These are phyloP conservation scores for Marvania coccoides DNA, from an alignment of 139 green algal genomes.

Conservation along the genomic window DNA sequence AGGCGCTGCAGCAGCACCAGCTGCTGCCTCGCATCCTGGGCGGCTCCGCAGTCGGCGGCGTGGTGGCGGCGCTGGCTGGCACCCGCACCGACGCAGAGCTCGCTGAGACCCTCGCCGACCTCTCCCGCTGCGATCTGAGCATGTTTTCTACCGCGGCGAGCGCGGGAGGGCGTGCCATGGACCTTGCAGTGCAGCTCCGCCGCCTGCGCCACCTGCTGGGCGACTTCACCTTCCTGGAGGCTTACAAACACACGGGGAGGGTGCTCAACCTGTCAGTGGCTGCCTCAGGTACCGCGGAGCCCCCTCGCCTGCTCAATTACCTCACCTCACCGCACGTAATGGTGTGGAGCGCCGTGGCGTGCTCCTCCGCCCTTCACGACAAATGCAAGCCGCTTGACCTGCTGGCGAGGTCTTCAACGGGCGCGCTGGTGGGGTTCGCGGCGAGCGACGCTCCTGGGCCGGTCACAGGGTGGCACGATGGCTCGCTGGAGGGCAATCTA, in stretches of 20 bases:
- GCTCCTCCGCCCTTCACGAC: slow-evolving; percentile 64
- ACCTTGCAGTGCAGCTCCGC: slow-evolving; percentile 10
- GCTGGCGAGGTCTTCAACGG: background rate
- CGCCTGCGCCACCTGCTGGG: slow-evolving; percentile 66
- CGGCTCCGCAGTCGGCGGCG: slow-evolving; percentile 75
- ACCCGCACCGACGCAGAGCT: slow-evolving; percentile 75
- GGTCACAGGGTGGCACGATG: slow-evolving; percentile 54
- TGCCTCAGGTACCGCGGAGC: slow-evolving; percentile 78
- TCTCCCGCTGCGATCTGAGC: slow-evolving; percentile 64
- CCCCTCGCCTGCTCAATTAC: slow-evolving; percentile 87
- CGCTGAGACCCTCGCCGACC: slow-evolving; percentile 46
- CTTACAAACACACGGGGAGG: slow-evolving; percentile 78
- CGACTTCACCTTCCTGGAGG: slow-evolving; percentile 84
- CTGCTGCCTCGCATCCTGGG: slow-evolving; percentile 90
- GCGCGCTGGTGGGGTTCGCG: background rate
- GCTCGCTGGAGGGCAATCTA: slow-evolving; percentile 51
- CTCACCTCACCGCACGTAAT: slow-evolving; percentile 80
- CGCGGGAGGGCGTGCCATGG: too few relatives aligned
- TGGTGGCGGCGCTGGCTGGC: slow-evolving; percentile 70
- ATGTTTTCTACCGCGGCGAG: slow-evolving; percentile 81
- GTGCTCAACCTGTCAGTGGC: slow-evolving; percentile 87
- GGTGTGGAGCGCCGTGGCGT: slow-evolving; percentile 82
- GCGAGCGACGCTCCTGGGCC: background rate
- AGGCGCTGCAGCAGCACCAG: slow-evolving; percentile 74
- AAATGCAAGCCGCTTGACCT: slow-evolving; percentile 35